Evolutionary conservation across 768 basidiomycete species (phyloP), one percentile per base, ranked within the genome.

Genomic region (Russula compacta): DNA sequence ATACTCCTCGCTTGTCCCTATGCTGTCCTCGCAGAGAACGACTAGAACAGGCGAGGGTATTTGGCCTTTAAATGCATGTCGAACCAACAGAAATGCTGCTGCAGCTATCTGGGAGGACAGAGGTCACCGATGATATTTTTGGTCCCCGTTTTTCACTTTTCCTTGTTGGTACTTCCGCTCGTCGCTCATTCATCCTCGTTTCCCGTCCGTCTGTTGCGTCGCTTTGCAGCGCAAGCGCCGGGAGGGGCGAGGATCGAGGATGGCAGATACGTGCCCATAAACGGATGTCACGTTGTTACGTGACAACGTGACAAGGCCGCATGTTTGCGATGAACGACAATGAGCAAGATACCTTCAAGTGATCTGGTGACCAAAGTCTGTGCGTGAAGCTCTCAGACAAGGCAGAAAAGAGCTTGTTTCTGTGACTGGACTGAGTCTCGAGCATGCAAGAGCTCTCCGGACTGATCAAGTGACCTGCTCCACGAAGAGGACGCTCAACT

Each of bases 311-410:
- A 63, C 61, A 53, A 35, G 57, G 51, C 40, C 57, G 9, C 56
- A 49, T 58, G 61, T 58, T 39, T 58, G 56, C 46, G 43, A 48
- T 53, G 57, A 63, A 58, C 61, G 52, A 58, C 61, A 14, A 48
- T 46, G 51, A 63, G 56, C 61, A 63, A 63, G 56, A 58, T 46
- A 53, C 52, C 52, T 53, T 63, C 61, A 63, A 63, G 57, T 21
- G 36, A 58, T 40, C 56, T 58, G 52, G 53, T 48, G 47, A 58
- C 49, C 61, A 54, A 63, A 19, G 42, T 33, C 44, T 49, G 51
- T 58, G 56, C 56, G 32, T 58, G 39, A 63, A 63, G 17, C 44
- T 24, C 50, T 48, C 32, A 50, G 17, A 11, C 56, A 63, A 63
- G 57, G 51, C 39, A 43, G 21, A 49, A 21, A 54, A 42, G 36